A percentile compares a stretch with the other conserved stretches of the same genome.
Conservation (phyloP, 345 rosid genomes). For the Ceriops zippeliana region DNA sequence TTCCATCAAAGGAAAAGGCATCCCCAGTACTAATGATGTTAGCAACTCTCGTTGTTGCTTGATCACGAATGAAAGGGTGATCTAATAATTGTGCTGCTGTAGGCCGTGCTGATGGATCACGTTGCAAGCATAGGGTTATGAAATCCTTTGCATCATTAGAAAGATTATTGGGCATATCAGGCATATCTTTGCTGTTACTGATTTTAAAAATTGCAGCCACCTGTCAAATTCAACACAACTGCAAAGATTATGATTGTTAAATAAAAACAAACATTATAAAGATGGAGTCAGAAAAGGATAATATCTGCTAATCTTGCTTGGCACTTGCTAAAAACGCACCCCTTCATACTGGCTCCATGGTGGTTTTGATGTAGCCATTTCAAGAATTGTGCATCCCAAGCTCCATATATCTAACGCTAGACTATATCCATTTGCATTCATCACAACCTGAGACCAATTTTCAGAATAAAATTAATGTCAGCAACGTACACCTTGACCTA, state of each 20-base stretch:
- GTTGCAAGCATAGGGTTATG: slow-evolving; percentile 74
- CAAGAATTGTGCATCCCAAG: slow-evolving; percentile 95
- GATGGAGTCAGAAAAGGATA: not conserved
- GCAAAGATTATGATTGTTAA: slow-evolving; percentile 2
- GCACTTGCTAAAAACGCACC: slow-evolving; percentile 42
- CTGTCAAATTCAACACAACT: slow-evolving; percentile 42
- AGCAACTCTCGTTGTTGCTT: slow-evolving; percentile 45
- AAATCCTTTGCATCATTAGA: slow-evolving; percentile 83
- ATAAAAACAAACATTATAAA: slow-evolving; percentile 6
- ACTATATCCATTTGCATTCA: slow-evolving; percentile 84
- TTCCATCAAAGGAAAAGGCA: slow-evolving; percentile 59
- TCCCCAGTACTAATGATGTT: slow-evolving; percentile 48
- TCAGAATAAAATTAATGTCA: not conserved
- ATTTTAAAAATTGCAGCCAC: slow-evolving; percentile 98
- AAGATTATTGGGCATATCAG: slow-evolving; percentile 84
- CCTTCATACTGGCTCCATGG: slow-evolving; percentile 98
- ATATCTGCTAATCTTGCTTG: not conserved
- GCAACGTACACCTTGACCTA: not conserved
- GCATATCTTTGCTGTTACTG: slow-evolving; percentile 91
- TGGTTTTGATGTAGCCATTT: slow-evolving; percentile 95
- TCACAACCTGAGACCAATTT: slow-evolving; percentile 59
- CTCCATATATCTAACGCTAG: slow-evolving; percentile 94
- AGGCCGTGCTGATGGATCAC: slow-evolving; percentile 82
- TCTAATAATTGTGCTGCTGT: slow-evolving; percentile 70
- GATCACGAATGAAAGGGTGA: slow-evolving; percentile 74